A percentile compares a stretch with the other conserved stretches of the same genome.
phyloP scores from a whole-genome alignment of 108 stramenopile species.

The Skeletonema grethae region DNA sequence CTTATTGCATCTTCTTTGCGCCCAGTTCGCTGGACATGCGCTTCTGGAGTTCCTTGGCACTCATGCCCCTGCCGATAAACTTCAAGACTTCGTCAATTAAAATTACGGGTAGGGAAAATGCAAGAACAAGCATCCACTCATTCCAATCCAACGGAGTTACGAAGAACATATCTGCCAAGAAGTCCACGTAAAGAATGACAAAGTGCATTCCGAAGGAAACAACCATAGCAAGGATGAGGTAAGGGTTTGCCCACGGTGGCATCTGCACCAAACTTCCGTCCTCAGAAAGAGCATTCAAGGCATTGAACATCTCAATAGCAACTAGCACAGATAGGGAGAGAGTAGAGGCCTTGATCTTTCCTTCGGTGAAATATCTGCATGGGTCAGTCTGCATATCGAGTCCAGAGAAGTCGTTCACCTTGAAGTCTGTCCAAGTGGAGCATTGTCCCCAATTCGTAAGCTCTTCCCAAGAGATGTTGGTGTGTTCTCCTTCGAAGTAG shows the following conservation, averaged over 20 bases:
- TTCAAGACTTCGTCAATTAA: constrained; percentile 73
- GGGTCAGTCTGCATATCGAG: constrained; percentile 59
- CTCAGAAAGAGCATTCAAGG: constrained; percentile 76
- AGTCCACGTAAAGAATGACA: constrained; percentile 59
- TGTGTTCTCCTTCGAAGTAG: constrained; percentile 43
- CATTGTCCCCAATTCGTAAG: constrained; percentile 57
- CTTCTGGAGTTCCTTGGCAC: constrained; percentile 34
- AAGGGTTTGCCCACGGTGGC: constrained; percentile 82
- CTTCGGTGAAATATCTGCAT: constrained; percentile 66
- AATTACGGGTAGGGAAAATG: constrained; percentile 57
- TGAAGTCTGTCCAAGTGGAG: constrained; percentile 29
- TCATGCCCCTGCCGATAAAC: constrained; percentile 51
- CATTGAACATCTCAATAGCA: constrained; percentile 86
- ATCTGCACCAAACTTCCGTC: constrained; percentile 76
- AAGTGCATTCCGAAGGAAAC: constrained; percentile 77
- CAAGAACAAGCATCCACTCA: constrained; percentile 58
- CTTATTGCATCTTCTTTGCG: constrained; percentile 44
- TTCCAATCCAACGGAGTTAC: constrained; percentile 59
- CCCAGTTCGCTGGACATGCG: constrained; percentile 35
- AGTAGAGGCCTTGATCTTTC: constrained; percentile 59
- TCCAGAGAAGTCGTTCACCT: constrained; percentile 53
- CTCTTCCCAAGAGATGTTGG: constrained; percentile 50
- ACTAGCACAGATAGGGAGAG: constrained; percentile 79
- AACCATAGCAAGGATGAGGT: constrained; percentile 73
- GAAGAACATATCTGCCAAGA: constrained; percentile 60